These are phyloP conservation scores for Arthroderma sp. DNA, from an alignment of 2,329 filamentous ascomycete genomes.

Conservation along the genomic window DNA sequence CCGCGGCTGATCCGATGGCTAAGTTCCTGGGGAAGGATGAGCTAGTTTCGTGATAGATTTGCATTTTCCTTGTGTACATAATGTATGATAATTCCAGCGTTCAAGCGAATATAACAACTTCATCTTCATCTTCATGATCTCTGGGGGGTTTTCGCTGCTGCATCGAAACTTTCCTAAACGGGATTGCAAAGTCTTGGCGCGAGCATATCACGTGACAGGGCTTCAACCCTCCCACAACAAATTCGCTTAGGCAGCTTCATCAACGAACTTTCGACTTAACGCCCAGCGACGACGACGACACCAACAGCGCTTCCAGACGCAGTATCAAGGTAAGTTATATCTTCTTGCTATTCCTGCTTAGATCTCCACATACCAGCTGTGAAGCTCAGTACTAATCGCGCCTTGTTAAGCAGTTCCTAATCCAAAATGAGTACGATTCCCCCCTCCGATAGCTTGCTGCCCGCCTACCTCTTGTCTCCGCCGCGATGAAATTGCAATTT, in stretches of 20 bases:
- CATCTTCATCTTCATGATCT: background rate
- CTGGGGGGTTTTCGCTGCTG: background rate
- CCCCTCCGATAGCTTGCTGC: conserved; percentile 7
- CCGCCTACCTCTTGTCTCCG: conserved; percentile 1
- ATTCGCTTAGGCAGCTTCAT: conserved; percentile 28
- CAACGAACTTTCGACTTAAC: conserved; percentile 27
- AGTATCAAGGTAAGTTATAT: conserved; percentile 26
- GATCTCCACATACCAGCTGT: too few relatives aligned
- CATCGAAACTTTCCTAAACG: background rate
- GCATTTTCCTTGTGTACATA: background rate
- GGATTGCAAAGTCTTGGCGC: background rate
- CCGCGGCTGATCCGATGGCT: conserved; percentile 77
- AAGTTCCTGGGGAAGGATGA: conserved; percentile 63
- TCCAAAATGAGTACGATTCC: conserved; percentile 45
- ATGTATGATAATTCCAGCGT: conserved; percentile 1
- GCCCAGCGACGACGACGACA: conserved; percentile 32
- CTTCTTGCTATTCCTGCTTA: conserved; percentile 3
- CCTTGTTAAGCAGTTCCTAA: conserved; percentile 28
- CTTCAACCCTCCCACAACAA: conserved; percentile 26
- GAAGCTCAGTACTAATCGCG: too few relatives aligned
- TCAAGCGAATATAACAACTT: conserved; percentile 1
- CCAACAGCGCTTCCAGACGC: conserved; percentile 33
- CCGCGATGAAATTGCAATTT: conserved; percentile 14
- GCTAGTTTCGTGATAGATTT: conserved; percentile 21
- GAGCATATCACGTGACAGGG: conserved; percentile 17